Evolutionary conservation across 2,329 filamentous ascomycete species (phyloP).

Genomic region (Trichoderma atrobrunneum): DNA sequence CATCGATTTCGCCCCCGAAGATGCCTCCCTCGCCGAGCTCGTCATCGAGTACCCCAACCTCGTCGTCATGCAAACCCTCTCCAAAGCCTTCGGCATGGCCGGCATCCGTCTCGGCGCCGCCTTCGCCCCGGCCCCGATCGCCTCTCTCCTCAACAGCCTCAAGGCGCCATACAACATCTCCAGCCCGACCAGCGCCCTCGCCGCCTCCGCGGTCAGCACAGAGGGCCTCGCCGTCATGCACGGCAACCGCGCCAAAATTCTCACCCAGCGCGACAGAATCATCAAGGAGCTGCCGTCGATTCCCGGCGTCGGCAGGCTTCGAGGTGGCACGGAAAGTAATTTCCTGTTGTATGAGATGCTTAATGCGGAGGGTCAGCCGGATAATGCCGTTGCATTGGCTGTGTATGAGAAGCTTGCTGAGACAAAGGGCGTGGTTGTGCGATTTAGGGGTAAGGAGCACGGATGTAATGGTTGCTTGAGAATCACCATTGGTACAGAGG

Average conservation of each 20-base stretch:
- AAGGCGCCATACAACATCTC: constrained; percentile 97
- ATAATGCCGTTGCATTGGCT: constrained; percentile 72
- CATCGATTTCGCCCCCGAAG: constrained; percentile 79
- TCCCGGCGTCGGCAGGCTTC: constrained; percentile 73
- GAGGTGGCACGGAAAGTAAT: constrained; percentile 79
- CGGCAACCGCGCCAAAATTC: constrained; percentile 64
- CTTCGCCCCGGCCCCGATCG: constrained; percentile 73
- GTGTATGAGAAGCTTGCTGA: constrained; percentile 86
- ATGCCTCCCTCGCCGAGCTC: constrained; percentile 83
- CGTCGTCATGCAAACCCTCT: constrained; percentile 97
- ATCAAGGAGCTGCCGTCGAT: constrained; percentile 70
- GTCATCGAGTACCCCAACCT: constrained; percentile 91
- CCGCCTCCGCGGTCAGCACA: constrained; percentile 65
- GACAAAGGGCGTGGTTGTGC: constrained; percentile 82
- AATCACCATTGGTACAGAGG: constrained; percentile 87
- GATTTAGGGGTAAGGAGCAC: constrained; percentile 89
- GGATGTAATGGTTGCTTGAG: constrained; percentile 86
- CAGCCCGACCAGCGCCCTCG: constrained; percentile 80
- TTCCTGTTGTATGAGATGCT: constrained; percentile 90
- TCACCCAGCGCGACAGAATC: constrained; percentile 74
- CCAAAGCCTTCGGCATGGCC: constrained; percentile 93
- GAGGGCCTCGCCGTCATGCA: constrained; percentile 72
- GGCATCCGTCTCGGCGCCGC: constrained; percentile 87
- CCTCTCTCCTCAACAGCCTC: constrained; percentile 78
- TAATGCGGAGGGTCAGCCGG: constrained; percentile 67